Base-by-base conservation (phyloP, 768 basidiomycete genomes). In the Russula dissimulans region DNA sequence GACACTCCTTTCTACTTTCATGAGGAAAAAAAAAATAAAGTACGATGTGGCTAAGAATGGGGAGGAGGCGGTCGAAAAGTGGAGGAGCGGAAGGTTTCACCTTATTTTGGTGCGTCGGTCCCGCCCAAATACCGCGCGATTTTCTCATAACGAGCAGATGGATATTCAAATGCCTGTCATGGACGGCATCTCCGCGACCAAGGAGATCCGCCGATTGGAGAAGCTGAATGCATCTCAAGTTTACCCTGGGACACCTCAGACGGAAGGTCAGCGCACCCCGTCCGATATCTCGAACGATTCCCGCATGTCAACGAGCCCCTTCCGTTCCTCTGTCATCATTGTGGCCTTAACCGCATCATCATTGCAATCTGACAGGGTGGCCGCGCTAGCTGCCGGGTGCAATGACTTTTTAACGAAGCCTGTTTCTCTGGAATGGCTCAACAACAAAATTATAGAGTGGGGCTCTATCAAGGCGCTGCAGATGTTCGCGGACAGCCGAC, bases 91-190 rank as follows among this genome's bases (percentile, higher is more conserved):
- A 22, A 85, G 79, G 54, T 99, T 97, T 74, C 95, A 99, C 76
- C 79, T 99, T 52, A 97, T 99, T 56, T 74, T 99, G 73, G 95
- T 97, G 63, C 65, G 90, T 77, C 17, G 29, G 42, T 18, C 50
- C 29, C 39, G 57, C 59, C n/a, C 38, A 26, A 42, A 36, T 22
- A 42, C 42, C 46, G 18, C 26, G 39, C 42, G 29, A 15, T 12
- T 26, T 42, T 57, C 39, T 38, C 62, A 57, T 26, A 39, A n/a
- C 34, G 34, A 49, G 65, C 50, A 97, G 95, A 99, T 99, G 97
- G 97, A 99, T 76, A 98, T 99, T 56, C 95, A 98, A 74, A 94
- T 99, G 83, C 97, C 97, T 9, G 86, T 98, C 66, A 98, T 97
- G 90, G 92, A 95, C 72, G 97, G 97, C 38, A 97, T 98, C 51